Percentiles rank a stretch among this genome's conserved stretches.
phyloP scores from a whole-genome alignment of 2,329 filamentous ascomycete species.

The Botrytis sinoallii region DNA sequence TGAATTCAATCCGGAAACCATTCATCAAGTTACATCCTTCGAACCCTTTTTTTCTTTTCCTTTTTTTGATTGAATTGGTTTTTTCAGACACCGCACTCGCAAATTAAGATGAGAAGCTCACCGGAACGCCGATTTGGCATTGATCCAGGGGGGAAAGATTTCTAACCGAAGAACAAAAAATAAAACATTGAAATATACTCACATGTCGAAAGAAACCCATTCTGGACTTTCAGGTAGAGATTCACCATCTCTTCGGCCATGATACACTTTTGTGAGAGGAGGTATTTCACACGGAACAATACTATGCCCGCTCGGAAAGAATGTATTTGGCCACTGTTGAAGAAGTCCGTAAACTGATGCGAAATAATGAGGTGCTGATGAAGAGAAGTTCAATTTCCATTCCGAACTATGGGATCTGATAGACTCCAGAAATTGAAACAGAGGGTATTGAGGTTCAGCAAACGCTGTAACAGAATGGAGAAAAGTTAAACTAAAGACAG shows the following conservation, averaged over 20 bases:
- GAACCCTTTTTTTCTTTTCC: no score
- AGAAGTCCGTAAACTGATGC: constrained; percentile 46
- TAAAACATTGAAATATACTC: constrained; percentile 22
- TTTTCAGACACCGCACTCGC: background rate
- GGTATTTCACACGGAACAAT: constrained; percentile 47
- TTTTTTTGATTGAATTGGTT: no score
- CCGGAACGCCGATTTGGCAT: background rate
- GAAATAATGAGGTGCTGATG: constrained; percentile 48
- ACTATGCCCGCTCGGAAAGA: constrained; percentile 50
- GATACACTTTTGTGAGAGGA: constrained; percentile 48
- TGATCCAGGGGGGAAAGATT: no score
- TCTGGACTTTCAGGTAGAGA: constrained; percentile 46
- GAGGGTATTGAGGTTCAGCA: background rate
- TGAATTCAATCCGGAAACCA: background rate
- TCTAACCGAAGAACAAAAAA: background rate
- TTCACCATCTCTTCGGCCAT: constrained; percentile 44
- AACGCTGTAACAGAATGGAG: background rate
- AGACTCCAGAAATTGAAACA: background rate
- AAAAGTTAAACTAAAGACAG: background rate
- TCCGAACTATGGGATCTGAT: background rate
- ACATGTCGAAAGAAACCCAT: constrained; percentile 51
- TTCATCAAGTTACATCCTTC: background rate
- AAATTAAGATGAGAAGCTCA: background rate
- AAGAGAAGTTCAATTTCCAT: constrained; percentile 46
- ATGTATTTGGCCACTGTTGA: constrained; percentile 51